phyloP scores from a whole-genome alignment of 345 rosid species.

The Sonneratia caseolaris region DNA sequence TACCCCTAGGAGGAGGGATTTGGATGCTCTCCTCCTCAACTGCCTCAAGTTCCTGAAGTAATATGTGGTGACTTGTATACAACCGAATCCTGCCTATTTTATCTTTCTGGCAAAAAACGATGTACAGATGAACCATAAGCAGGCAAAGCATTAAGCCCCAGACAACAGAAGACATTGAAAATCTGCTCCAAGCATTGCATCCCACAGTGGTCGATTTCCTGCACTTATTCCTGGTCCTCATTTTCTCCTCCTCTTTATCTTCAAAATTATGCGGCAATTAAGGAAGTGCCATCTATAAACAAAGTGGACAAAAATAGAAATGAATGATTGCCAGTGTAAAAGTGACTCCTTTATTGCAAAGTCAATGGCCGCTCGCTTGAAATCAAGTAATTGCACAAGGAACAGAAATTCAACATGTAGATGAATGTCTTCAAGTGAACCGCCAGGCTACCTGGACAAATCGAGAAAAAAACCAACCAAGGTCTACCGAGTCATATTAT shows the following conservation, averaged over 20 bases:
- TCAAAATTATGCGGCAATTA: slow-evolving; percentile 13
- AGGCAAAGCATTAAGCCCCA: slow-evolving; percentile 75
- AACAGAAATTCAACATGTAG: neutral
- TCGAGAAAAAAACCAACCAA: neutral
- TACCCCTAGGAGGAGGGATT: slow-evolving; percentile 76
- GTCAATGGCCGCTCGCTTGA: too few species aligned
- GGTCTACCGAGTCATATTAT: neutral
- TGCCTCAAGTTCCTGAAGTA: slow-evolving; percentile 52
- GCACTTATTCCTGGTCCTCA: slow-evolving; percentile 76
- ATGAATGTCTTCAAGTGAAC: neutral
- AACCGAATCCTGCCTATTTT: slow-evolving; percentile 29
- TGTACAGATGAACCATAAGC: slow-evolving; percentile 47
- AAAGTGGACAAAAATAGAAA: neutral
- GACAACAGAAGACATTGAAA: slow-evolving; percentile 36
- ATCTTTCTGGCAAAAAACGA: slow-evolving; percentile 30
- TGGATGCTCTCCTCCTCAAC: slow-evolving; percentile 69
- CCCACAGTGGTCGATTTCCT: slow-evolving; percentile 57
- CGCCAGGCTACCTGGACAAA: neutral
- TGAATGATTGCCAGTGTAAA: neutral
- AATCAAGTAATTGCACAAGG: neutral
- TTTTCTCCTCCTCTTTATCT: slow-evolving; percentile 40
- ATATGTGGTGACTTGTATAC: slow-evolving; percentile 27
- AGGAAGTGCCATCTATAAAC: neutral
- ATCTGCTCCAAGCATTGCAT: slow-evolving; percentile 75
- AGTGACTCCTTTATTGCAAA: too few species aligned